phyloP scores from a whole-genome alignment of 2,329 filamentous ascomycete genomes.

The Trichophyton verrucosum region DNA sequence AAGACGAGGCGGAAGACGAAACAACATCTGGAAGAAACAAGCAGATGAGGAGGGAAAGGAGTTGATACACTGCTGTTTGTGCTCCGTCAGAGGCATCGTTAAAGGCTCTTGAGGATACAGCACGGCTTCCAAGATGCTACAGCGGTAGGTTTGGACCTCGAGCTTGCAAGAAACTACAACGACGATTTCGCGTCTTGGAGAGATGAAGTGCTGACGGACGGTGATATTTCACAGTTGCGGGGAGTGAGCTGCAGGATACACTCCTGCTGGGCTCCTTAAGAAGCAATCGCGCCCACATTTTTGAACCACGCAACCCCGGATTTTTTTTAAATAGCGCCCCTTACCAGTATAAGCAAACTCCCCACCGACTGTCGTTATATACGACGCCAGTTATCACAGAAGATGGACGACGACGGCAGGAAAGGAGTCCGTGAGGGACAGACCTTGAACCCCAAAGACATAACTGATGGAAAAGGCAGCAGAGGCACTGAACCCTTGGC shows the following conservation, averaged over 20 bases:
- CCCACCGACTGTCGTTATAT: background rate
- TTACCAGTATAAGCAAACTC: background rate
- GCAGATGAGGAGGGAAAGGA: too few species aligned
- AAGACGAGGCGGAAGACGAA: background rate
- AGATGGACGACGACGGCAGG: background rate
- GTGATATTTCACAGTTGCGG: background rate
- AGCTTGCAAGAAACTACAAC: background rate
- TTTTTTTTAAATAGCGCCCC: background rate
- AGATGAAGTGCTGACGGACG: background rate
- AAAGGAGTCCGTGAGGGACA: background rate
- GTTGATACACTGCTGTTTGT: background rate
- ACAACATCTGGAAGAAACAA: background rate
- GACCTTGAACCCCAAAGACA: background rate
- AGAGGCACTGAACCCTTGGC: background rate
- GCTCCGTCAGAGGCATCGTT: background rate
- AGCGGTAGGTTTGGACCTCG: background rate
- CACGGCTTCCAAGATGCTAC: background rate
- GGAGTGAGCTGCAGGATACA: background rate
- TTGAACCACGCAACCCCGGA: background rate
- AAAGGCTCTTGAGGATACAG: background rate
- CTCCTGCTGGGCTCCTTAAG: background rate
- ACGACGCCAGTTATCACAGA: background rate
- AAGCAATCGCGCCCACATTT: background rate
- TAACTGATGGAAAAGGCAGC: background rate
- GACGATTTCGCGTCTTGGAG: background rate